A percentile compares a stretch with the other conserved stretches of the same genome.
phyloP scores from a whole-genome alignment of 345 rosid genomes.

The Lenwebbia sp. region DNA sequence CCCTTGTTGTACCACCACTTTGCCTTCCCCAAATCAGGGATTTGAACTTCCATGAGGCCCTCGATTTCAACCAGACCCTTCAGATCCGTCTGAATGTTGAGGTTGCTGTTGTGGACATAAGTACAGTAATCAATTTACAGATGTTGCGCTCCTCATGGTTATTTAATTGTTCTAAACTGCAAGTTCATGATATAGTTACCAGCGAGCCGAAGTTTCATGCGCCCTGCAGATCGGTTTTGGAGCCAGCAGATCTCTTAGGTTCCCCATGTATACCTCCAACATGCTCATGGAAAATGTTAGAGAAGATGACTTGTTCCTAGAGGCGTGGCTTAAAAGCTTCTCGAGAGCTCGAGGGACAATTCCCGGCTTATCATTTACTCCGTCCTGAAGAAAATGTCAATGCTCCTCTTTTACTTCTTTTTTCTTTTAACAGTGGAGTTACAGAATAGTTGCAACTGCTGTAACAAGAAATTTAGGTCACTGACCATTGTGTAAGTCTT shows the following conservation, averaged over 20 bases:
- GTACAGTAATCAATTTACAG: slow-evolving; percentile 1
- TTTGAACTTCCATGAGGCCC: slow-evolving; percentile 66
- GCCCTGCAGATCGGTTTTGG: slow-evolving; percentile 33
- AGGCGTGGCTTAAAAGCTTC: slow-evolving; percentile 43
- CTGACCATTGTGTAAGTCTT: slow-evolving; percentile 91
- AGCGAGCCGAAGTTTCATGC: slow-evolving; percentile 27
- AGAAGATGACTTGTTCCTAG: slow-evolving; percentile 31
- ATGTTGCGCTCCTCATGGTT: not conserved
- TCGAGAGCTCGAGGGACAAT: slow-evolving; percentile 69
- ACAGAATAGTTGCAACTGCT: not conserved
- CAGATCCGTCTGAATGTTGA: slow-evolving; percentile 80
- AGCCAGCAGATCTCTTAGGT: slow-evolving; percentile 65
- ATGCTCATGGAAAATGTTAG: slow-evolving; percentile 75
- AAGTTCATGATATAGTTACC: slow-evolving; percentile 20
- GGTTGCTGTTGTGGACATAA: slow-evolving; percentile 47
- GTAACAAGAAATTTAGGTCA: not conserved
- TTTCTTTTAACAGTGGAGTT: not conserved
- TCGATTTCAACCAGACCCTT: slow-evolving; percentile 80
- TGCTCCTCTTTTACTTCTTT: not conserved
- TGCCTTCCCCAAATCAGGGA: slow-evolving; percentile 51
- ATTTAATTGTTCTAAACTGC: not conserved
- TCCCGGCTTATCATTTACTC: slow-evolving; percentile 55
- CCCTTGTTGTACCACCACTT: slow-evolving; percentile 80
- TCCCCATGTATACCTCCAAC: slow-evolving; percentile 93
- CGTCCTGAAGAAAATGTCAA: slow-evolving; percentile 37